Evolutionary conservation across 1,284 basidiomycete species (phyloP).

Genomic region (Sphaerobolus stellatus): DNA sequence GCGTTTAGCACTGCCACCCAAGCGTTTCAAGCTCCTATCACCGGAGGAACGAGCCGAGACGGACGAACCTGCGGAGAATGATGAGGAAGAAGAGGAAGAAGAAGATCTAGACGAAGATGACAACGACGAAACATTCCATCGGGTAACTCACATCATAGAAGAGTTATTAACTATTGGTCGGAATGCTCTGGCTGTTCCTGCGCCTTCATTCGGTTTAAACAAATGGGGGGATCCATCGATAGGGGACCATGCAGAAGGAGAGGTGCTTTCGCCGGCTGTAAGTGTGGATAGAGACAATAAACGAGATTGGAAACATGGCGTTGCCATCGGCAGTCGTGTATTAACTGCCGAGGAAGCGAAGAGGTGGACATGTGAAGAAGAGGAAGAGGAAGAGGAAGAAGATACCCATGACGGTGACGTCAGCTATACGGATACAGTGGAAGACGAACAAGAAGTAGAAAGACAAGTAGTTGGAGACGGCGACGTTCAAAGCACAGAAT

Average conservation of each 20-base stretch:
- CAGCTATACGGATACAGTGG: neutral
- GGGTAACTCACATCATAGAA: constrained; percentile 62
- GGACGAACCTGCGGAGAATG: constrained; percentile 40
- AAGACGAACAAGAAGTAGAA: constrained; percentile 7
- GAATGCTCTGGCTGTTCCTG: constrained; percentile 48
- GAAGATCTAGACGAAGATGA: constrained; percentile 29
- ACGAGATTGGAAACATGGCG: constrained; percentile 11
- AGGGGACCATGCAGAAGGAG: constrained; percentile 1
- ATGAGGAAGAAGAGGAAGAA: constrained; percentile 32
- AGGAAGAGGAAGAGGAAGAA: neutral
- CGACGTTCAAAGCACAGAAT: too few relatives aligned
- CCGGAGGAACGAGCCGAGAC: constrained; percentile 45
- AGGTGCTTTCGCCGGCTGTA: neutral
- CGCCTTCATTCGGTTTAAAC: neutral
- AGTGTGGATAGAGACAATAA: neutral
- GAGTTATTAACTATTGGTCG: constrained; percentile 59
- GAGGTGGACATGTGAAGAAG: constrained; percentile 6
- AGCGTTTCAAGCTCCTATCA: constrained; percentile 53
- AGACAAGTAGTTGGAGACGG: too few relatives aligned
- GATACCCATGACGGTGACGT: neutral
- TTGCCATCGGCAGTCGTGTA: constrained; percentile 12
- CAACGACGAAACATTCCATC: constrained; percentile 54
- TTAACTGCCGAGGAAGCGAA: constrained; percentile 11
- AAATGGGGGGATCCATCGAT: neutral
- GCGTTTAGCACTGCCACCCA: constrained; percentile 70